Base-by-base conservation (phyloP, 2,329 filamentous ascomycete species). In the Phaeosphaeriaceae sp. region DNA sequence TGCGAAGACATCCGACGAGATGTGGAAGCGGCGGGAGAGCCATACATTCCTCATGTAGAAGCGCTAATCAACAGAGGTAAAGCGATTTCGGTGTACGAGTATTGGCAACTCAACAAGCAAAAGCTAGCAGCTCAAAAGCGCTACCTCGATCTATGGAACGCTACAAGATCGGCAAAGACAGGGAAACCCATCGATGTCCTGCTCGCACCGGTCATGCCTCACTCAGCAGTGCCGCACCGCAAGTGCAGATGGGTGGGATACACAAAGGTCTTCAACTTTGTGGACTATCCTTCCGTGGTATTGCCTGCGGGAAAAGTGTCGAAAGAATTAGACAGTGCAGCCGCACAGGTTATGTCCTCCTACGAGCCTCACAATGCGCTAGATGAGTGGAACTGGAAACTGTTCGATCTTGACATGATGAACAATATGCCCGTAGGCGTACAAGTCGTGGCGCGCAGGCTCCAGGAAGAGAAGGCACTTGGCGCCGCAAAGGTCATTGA, bases 101-200 rank as follows among this genome's bases (percentile, higher is more conserved):
- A 90, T 73, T 91, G 88, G 88, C 87, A 89, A 64, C 79, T 91
- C 7, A 90, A 89, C 74, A 85, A 79, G 59, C 79, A 81, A 24
- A 90, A 89, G 66, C 56, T 80, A 24, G 78, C 76, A 0, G 77
- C 81, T 3, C 85, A 88, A 61, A 83, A 87, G 58, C 78, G 76
- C 2, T 89, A 88, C 55, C 79, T 89, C 1, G 81, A 87, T 50
- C 85, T 87, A 57, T 90, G 87, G 88, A 83, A 84, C 47, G 69
- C 70, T 0, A 75, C 79, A 0, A 76, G 67, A 17, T 84, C 82
- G 2, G 69, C 77, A 0, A 67, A 54, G 1, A 82, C 82, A 0
- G 85, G 83, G 0, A 77, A 75, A 5, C 63, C 68, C 0, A 83
- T 87, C 0, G 88, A 91, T 66, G 74, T 88, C 0, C 64, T 90